Evolutionary conservation across 1,284 basidiomycete genomes (phyloP).

Genomic region (Xerocomus minutiporus): DNA sequence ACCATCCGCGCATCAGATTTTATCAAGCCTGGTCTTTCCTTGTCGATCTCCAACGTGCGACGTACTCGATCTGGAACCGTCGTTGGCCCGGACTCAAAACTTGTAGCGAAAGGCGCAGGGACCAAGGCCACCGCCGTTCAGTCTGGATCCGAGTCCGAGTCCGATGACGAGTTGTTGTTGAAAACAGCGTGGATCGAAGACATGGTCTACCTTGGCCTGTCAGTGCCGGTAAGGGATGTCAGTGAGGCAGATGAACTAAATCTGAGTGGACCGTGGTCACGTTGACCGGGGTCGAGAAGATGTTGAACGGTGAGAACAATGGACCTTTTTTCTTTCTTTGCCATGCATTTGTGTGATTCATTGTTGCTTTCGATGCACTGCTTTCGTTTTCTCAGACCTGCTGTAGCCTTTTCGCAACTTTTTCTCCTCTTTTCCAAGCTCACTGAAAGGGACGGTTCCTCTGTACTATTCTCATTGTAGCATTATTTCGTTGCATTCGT

Average conservation of each 20-base stretch:
- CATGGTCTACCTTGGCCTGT: conserved; percentile 40
- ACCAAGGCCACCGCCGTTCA: conserved; percentile 1
- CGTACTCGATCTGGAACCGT: conserved; percentile 34
- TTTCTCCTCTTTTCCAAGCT: not conserved
- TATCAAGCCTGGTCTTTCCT: conserved; percentile 3
- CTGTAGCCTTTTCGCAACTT: not conserved
- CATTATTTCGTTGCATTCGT: not conserved
- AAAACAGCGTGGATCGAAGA: conserved; percentile 34
- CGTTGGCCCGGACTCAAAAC: conserved; percentile 27
- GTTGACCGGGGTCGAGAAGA: conserved; percentile 10
- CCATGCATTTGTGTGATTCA: not conserved
- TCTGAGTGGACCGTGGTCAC: conserved; percentile 13
- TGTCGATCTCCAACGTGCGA: conserved; percentile 7
- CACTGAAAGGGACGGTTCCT: not conserved
- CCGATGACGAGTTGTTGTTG: conserved; percentile 29
- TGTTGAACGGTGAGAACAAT: conserved; percentile 7
- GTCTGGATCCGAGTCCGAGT: conserved; percentile 13
- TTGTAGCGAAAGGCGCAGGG: conserved; percentile 8
- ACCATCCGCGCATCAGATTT: conserved; percentile 33
- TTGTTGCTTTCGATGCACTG: conserved; percentile 1
- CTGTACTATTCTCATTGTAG: conserved; percentile 5
- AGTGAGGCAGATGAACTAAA: conserved; percentile 25
- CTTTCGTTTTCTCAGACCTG: not conserved
- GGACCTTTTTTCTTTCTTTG: not conserved
- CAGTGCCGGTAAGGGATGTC: conserved; percentile 3